phyloP scores from a whole-genome alignment of 805 yeast species.

The Babjeviella inositovora region DNA sequence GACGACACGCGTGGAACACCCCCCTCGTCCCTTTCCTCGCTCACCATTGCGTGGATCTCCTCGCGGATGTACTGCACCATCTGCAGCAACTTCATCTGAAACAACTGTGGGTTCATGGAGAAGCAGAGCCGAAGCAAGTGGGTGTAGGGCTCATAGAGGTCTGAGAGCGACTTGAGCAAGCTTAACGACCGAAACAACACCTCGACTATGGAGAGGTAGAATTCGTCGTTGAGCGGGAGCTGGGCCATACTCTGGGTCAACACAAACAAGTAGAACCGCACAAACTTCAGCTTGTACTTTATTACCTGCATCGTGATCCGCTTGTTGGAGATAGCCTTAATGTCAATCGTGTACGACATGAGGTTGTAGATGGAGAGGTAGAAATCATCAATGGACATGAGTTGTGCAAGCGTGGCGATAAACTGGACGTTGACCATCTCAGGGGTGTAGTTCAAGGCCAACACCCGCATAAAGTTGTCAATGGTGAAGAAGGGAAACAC shows the following conservation, averaged over 20 bases:
- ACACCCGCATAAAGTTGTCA: constrained; percentile 10
- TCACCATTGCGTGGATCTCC: constrained; percentile 1
- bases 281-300: constrained; percentile 7
- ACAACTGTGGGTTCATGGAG: no score
- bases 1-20: background rate
- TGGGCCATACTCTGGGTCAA: constrained; percentile 2
- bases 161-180: no score
- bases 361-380: constrained; percentile 7
- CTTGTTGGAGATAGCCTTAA: constrained; percentile 9
- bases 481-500: constrained; percentile 6
- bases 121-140: no score
- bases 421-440: constrained; percentile 2
- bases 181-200: constrained; percentile 8
- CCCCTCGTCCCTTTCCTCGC: no score
- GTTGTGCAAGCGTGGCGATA: constrained; percentile 1
- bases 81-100: background rate
- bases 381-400: constrained; percentile 8
- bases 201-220: constrained; percentile 7
- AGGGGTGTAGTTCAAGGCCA: constrained; percentile 6
- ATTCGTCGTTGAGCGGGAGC: constrained; percentile 5
- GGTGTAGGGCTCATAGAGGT: no score
- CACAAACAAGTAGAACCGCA: constrained; percentile 7
- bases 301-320: constrained; percentile 12
- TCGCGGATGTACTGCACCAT: background rate
- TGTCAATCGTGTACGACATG: constrained; percentile 7